Evolutionary conservation across 164 flowering plant species (phyloP), one percentile per base, ranked within the genome.

Genomic region (Tetracentron sinense): DNA sequence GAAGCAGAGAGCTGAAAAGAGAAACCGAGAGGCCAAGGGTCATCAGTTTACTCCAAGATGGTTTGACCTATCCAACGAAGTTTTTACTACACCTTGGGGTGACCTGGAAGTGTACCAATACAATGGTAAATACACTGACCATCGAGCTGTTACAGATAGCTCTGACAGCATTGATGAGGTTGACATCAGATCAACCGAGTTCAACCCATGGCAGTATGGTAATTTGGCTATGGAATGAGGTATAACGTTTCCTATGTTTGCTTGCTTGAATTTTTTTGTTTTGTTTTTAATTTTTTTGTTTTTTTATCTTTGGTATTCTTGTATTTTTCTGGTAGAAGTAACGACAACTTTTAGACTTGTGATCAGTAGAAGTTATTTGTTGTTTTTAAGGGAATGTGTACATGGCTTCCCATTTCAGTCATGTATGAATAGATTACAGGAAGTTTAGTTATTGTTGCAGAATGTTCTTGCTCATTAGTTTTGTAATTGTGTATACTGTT

Each of bases 1-100:
- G 77, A 84, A 77, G 64, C 97, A 91, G 61, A 77, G 97, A 81
- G 89, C 89, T 38, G 97, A 91, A 72, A 91, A 83, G 85, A 78
- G 79, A 74, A 76, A 42, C 55, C 75, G 97, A 51, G 97, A 91
- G 68, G 84, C 82, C 11, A 81, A 82, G 55, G 84, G 82, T 7
- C 81, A 90, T 26, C 56, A 81, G 53, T 90, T 84, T 64, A 61
- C 71, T 21, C 86, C 96, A 46, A 80, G 79, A 74, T 90, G 96
- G 96, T 90, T 90, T 62, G 87, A 87, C 38, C 38, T 64, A 31
- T 67, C 88, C 6, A 79, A 60, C 63, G 91, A 90, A 70, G 63
- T 86, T 30, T 60, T 83, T 14, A 69, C 88, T 2, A 90, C 96
- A 0, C 96, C 96, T 49, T 90, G 96, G 96, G 96, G 94, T 48